Evolutionary conservation across 306 rosid genomes (phyloP).

Genomic region (Chamaecrista fasciculata): DNA sequence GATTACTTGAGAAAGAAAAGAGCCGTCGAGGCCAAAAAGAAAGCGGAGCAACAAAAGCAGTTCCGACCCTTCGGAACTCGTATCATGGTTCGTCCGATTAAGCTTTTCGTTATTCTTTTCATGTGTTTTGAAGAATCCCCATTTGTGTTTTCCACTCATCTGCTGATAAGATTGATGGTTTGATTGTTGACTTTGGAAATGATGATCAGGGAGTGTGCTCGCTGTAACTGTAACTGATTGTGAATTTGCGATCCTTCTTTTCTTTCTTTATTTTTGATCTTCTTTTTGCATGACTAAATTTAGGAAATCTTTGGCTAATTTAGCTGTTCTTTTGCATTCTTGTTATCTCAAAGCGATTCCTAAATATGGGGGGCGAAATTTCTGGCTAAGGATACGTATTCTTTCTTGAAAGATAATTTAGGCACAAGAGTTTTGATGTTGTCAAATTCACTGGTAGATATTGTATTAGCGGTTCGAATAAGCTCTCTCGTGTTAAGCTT

Average conservation of each 20-base stretch:
- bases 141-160: constrained; percentile 19
- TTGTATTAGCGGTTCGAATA: constrained; percentile 37
- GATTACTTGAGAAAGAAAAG: constrained; percentile 39
- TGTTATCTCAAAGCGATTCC: constrained; percentile 34
- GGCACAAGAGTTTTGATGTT: constrained; percentile 42
- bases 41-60: constrained; percentile 10
- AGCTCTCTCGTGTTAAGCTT: constrained; percentile 27
- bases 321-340: constrained; percentile 36
- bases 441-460: constrained; percentile 45
- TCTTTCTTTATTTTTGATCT: not conserved
- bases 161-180: constrained; percentile 6
- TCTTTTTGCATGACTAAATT: constrained; percentile 19
- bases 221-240: too few relatives aligned
- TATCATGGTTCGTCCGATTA: constrained; percentile 38
- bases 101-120: not conserved
- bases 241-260: too few relatives aligned
- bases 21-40: constrained; percentile 44
- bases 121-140: constrained; percentile 20
- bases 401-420: constrained; percentile 32
- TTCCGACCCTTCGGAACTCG: constrained; percentile 28
- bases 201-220: constrained; percentile 26
- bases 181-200: constrained; percentile 6
- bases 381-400: constrained; percentile 34
- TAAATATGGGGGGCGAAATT: constrained; percentile 51
- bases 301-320: constrained; percentile 33